Conservation (phyloP, 2,329 filamentous ascomycete species). For the Fusarium sp. region DNA sequence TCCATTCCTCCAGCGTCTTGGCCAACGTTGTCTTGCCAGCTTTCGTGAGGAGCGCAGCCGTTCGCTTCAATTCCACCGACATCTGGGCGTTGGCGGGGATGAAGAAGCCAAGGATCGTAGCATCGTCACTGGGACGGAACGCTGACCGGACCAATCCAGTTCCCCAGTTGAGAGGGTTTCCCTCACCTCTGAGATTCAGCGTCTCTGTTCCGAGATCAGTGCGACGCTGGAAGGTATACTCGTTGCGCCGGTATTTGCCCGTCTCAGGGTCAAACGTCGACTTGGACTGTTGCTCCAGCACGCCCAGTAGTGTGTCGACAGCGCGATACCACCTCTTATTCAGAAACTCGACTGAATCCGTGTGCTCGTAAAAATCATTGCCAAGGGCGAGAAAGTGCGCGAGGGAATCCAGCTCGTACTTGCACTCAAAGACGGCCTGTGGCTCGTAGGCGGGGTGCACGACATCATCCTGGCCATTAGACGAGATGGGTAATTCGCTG, state of each 20-base stretch:
- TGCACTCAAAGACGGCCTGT: conserved; percentile 93
- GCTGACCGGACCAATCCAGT: conserved; percentile 91
- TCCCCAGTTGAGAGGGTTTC: conserved; percentile 88
- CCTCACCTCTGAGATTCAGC: conserved; percentile 81
- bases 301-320: conserved; percentile 77
- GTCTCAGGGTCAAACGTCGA: conserved; percentile 82
- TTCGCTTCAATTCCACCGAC: conserved; percentile 84
- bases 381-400: conserved; percentile 88
- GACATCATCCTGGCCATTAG: conserved; percentile 83
- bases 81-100: conserved; percentile 98
- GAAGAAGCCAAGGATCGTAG: conserved; percentile 92
- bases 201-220: conserved; percentile 92
- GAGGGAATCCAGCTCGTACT: conserved; percentile 97
- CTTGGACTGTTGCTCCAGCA: conserved; percentile 82
- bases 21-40: conserved; percentile 67
- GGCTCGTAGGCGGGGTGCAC: conserved; percentile 92
- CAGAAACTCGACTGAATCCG: conserved; percentile 81
- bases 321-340: conserved; percentile 83
- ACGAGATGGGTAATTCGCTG: conserved; percentile 76
- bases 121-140: conserved; percentile 95
- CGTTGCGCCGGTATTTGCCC: conserved; percentile 74
- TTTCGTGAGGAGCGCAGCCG: conserved; percentile 75
- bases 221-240: conserved; percentile 87
- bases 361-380: conserved; percentile 88
- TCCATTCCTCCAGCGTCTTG: conserved; percentile 68